Conservation (phyloP, 129 eudicot species). For the Lonicera japonica region DNA sequence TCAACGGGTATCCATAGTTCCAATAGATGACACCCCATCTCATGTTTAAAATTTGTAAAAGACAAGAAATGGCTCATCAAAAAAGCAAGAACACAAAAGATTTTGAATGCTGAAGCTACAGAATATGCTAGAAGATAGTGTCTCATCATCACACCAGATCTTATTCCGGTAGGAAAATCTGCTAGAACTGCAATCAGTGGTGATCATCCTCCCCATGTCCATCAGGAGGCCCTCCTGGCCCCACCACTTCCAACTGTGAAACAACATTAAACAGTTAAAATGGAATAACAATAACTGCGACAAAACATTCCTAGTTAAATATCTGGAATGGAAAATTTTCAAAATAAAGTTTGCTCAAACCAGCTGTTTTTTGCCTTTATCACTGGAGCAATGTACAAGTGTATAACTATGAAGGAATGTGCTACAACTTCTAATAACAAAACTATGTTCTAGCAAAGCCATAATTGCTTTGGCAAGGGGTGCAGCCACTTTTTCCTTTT, state of each 20-base stretch:
- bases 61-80: slow-evolving; percentile 20
- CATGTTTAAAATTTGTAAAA: slow-evolving; percentile 9
- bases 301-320: too few relatives aligned
- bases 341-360: too few relatives aligned
- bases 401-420: background rate
- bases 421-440: background rate
- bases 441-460: too few relatives aligned
- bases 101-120: slow-evolving; percentile 35
- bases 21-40: slow-evolving; percentile 28
- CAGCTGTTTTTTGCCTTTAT: too few relatives aligned
- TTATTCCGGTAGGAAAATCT: slow-evolving; percentile 41
- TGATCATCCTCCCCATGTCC: slow-evolving; percentile 62
- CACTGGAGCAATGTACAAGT: background rate
- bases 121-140: slow-evolving; percentile 20
- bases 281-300: background rate
- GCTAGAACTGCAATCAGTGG: slow-evolving; percentile 38
- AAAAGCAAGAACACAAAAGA: slow-evolving; percentile 25
- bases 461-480: too few relatives aligned
- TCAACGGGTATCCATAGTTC: slow-evolving; percentile 30
- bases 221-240: slow-evolving; percentile 93
- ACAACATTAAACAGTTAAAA: background rate
- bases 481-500: too few relatives aligned
- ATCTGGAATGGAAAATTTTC: too few relatives aligned
- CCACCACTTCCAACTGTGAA: slow-evolving; percentile 89
- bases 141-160: slow-evolving; percentile 55